A percentile compares a stretch with the other conserved stretches of the same genome.
phyloP scores from a whole-genome alignment of 305 asterid genomes.

The Nicotiana rustica region DNA sequence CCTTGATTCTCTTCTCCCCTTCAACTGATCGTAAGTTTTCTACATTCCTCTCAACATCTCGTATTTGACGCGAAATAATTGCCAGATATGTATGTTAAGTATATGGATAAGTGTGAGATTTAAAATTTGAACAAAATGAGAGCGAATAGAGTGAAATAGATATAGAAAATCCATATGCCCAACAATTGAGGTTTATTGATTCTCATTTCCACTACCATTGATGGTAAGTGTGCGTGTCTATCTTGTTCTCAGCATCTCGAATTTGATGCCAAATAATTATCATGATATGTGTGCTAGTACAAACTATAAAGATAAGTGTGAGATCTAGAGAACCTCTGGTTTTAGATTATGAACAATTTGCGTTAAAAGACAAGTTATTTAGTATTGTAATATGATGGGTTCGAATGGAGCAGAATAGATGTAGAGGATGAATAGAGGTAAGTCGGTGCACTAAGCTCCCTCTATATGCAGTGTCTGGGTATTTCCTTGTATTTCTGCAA shows the following conservation, averaged over 20 bases:
- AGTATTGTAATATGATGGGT: not conserved
- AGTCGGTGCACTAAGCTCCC: too few species aligned
- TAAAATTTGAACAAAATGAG: too few species aligned
- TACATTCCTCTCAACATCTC: not conserved
- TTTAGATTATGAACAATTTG: not conserved
- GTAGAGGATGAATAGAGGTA: not conserved
- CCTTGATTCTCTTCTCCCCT: slow-evolving; percentile 70
- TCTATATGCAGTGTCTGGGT: too few species aligned
- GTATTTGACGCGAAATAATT: too few species aligned
- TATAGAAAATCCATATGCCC: not conserved
- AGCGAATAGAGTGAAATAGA: too few species aligned
- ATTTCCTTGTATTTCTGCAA: too few species aligned
- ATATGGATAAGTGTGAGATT: not conserved
- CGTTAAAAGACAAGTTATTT: not conserved
- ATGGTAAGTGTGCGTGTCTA: not conserved
- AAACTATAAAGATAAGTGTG: not conserved
- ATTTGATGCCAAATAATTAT: not conserved
- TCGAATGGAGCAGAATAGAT: not conserved
- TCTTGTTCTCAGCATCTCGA: not conserved
- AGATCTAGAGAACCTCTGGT: not conserved
- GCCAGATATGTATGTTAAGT: too few species aligned
- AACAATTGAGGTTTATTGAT: not conserved
- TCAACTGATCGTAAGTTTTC: slow-evolving; percentile 60
- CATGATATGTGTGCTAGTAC: not conserved
- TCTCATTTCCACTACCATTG: not conserved